Evolutionary conservation across 1,284 basidiomycete genomes (phyloP).

Genomic region (Moniliophthora roreri): DNA sequence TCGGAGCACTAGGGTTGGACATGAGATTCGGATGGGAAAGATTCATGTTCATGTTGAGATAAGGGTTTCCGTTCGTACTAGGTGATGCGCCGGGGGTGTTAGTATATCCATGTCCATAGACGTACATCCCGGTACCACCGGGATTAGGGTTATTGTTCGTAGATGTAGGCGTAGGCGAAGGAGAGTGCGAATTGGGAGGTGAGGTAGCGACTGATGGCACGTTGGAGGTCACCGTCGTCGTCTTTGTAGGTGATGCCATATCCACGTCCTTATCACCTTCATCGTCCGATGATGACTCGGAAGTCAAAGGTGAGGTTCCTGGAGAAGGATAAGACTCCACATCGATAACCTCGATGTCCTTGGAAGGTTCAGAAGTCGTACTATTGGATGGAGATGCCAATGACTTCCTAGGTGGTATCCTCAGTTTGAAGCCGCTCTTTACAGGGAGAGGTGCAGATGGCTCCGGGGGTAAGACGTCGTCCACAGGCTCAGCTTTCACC

Average conservation of each 20-base stretch:
- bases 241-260: slow-evolving; percentile 8
- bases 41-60: slow-evolving; percentile 1
- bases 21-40: background rate
- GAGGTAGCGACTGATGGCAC: slow-evolving; percentile 11
- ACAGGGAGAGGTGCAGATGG: background rate
- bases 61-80: background rate
- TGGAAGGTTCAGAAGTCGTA: background rate
- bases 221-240: slow-evolving; percentile 4
- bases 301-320: background rate
- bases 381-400: background rate
- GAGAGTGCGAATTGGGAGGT: slow-evolving; percentile 12
- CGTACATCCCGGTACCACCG: background rate
- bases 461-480: slow-evolving; percentile 4
- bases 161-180: slow-evolving; percentile 10
- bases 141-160: slow-evolving; percentile 1
- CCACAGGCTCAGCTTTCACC: slow-evolving; percentile 20
- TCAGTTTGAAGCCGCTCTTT: slow-evolving; percentile 21
- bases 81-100: background rate
- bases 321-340: slow-evolving; percentile 1
- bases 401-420: slow-evolving; percentile 10
- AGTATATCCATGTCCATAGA: background rate
- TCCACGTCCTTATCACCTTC: slow-evolving; percentile 3
- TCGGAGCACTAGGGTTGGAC: background rate
- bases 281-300: background rate
- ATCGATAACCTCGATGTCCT: background rate